Evolutionary conservation across 2,329 filamentous ascomycete species (phyloP).

Genomic region (Tolypocladium ophioglossoides): DNA sequence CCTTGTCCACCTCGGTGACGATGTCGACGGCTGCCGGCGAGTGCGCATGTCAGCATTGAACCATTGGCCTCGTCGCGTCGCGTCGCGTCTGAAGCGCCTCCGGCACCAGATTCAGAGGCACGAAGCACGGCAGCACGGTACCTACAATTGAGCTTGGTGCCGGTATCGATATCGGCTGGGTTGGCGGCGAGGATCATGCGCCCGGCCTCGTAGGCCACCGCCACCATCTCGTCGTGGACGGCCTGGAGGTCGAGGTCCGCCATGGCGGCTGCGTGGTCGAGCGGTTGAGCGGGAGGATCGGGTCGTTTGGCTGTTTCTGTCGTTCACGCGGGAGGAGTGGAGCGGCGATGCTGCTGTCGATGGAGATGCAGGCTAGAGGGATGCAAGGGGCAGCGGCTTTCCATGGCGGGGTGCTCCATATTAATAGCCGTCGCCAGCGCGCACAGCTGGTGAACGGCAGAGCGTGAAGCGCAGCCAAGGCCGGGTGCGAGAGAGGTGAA

Average conservation of each 20-base stretch:
- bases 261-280: conserved; percentile 28
- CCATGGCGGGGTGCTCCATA: neutral
- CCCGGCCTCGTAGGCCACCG: conserved; percentile 53
- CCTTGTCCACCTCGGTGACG: conserved; percentile 57
- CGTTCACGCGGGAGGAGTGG: neutral
- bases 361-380: neutral
- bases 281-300: neutral
- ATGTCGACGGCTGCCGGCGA: conserved; percentile 49
- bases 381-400: neutral
- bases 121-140: no score
- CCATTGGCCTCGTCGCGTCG: neutral
- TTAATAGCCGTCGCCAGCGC: no score
- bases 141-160: conserved; percentile 56
- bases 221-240: conserved; percentile 50
- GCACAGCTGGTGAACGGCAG: no score
- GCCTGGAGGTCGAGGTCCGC: conserved; percentile 46
- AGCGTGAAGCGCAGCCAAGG: no score
- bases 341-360: neutral
- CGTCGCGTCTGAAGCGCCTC: no score
- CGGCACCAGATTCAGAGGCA: no score
- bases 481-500: no score
- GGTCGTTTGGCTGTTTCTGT: neutral
- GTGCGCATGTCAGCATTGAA: conserved; percentile 1
- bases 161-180: conserved; percentile 44
- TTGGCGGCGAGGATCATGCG: conserved; percentile 52